Evolutionary conservation across 352 stramenopile species (phyloP), one percentile per base, ranked within the genome.

Genomic region (Globisporangium camurandrum): DNA sequence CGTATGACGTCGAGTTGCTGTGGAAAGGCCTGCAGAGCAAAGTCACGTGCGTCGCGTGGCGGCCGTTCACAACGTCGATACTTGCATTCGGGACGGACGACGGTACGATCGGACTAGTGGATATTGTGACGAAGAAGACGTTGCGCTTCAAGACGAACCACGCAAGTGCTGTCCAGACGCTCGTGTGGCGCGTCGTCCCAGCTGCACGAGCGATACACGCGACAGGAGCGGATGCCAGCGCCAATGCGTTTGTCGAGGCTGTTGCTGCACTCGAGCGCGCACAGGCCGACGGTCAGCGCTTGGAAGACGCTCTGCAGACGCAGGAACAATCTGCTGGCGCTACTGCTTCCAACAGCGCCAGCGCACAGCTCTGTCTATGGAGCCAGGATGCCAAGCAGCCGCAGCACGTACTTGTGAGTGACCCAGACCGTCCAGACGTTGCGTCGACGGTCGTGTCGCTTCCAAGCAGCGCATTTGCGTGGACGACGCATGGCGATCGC

Each of bases 11-110:
- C 2, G 73, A 88, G 3, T 19, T 88, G 39, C 65, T 88, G 9
- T 91, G 80, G 80, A 91, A 84, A 49, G 77, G 80, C 4, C 31
- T 91, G 24, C 75, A 91, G 40, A 88, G 76, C 61, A 88, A 88
- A 44, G 49, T 91, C 26, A 88, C 76, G 23, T 74, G 66, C 11
- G 61, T 91, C 19, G 55, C 52, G 30, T 91, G 80, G 76, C 69
- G 87, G 59, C 76, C 76, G 8, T 48, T 86, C 26, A 48, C 78
- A 41, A 44, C 69, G 11, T 56, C 66, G 12, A 40, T 82, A 12
- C 51, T 91, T 16, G 80, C 71, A 2, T 91, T 83, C 43, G 76
- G 76, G 4, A 87, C 72, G n/a, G 80, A 88, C 59, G 76, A 88
- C 36, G 80, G 80, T 1, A 61, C 65, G 7, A 39, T 91, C 41